phyloP scores from a whole-genome alignment of 345 rosid genomes.

The Orychophragmus violaceus region DNA sequence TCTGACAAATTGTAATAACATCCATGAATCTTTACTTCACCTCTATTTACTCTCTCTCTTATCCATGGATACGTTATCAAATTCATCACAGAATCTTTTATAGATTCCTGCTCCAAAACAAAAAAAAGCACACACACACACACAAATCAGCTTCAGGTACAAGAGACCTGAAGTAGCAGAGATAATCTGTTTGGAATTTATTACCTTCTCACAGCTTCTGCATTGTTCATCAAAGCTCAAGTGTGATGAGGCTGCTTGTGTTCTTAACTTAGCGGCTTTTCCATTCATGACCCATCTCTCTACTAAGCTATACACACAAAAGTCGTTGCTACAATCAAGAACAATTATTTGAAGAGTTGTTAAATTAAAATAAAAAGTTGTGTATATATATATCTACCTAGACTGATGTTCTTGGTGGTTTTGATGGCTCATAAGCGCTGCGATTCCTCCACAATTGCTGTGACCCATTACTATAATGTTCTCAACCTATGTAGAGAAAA shows the following conservation, averaged over 20 bases:
- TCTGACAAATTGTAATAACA: slow-evolving; percentile 60
- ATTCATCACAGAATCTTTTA: slow-evolving; percentile 52
- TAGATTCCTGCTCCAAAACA: slow-evolving; percentile 50
- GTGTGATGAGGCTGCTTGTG: slow-evolving; percentile 51
- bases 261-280: slow-evolving; percentile 60
- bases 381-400: slow-evolving; percentile 39
- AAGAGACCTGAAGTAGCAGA: neutral
- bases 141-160: neutral
- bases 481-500: slow-evolving; percentile 53
- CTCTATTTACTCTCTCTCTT: slow-evolving; percentile 46
- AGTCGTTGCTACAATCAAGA: neutral
- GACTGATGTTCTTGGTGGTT: slow-evolving; percentile 45
- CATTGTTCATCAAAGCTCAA: slow-evolving; percentile 81
- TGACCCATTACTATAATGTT: slow-evolving; percentile 81
- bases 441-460: slow-evolving; percentile 87
- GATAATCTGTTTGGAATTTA: neutral
- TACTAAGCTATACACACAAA: slow-evolving; percentile 44
- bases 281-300: slow-evolving; percentile 78
- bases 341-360: neutral
- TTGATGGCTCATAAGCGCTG: slow-evolving; percentile 73
- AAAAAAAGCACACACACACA: neutral
- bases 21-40: slow-evolving; percentile 45
- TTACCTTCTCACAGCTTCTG: slow-evolving; percentile 83
- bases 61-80: slow-evolving; percentile 74
- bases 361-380: neutral